Evolutionary conservation across 345 rosid species (phyloP).

Genomic region (Linum lewisii): DNA sequence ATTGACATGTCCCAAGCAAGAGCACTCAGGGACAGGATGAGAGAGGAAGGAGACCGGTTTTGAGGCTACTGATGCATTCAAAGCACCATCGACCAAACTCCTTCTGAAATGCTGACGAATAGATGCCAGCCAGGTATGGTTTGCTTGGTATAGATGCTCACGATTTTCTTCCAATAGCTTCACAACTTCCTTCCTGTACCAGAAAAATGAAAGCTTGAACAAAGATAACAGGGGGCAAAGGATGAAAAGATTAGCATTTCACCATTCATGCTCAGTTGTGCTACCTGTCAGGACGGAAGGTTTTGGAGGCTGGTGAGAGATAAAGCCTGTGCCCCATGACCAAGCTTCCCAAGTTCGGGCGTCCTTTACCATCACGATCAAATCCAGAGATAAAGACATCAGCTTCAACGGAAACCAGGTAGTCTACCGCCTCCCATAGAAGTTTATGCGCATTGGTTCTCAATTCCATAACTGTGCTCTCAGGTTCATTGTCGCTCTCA

Average conservation of each 20-base stretch:
- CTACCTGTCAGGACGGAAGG: conserved; percentile 88
- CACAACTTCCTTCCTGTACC: conserved; percentile 47
- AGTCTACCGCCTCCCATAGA: conserved; percentile 95
- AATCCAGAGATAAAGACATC: conserved; percentile 87
- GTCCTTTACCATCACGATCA: conserved; percentile 89
- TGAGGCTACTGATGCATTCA: conserved; percentile 41
- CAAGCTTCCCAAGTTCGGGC: conserved; percentile 81
- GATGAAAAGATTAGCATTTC: not conserved
- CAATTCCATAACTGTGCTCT: conserved; percentile 87
- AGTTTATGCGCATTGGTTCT: conserved; percentile 94
- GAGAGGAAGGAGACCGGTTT: conserved; percentile 60
- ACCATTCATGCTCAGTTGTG: not conserved
- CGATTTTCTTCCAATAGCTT: conserved; percentile 59
- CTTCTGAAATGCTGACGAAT: conserved; percentile 56
- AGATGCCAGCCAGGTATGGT: conserved; percentile 69
- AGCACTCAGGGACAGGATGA: conserved; percentile 86
- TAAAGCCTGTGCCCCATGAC: conserved; percentile 94
- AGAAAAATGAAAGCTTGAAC: not conserved
- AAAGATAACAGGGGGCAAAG: not conserved
- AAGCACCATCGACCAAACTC: conserved; percentile 60
- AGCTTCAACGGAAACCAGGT: conserved; percentile 72
- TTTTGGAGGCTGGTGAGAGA: conserved; percentile 73
- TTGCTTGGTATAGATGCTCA: conserved; percentile 67
- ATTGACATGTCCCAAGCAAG: conserved; percentile 36
- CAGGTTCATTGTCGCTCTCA: conserved; percentile 97